Evolutionary conservation across 495 filamentous ascomycete genomes (phyloP).

Genomic region (Darksidea phi): DNA sequence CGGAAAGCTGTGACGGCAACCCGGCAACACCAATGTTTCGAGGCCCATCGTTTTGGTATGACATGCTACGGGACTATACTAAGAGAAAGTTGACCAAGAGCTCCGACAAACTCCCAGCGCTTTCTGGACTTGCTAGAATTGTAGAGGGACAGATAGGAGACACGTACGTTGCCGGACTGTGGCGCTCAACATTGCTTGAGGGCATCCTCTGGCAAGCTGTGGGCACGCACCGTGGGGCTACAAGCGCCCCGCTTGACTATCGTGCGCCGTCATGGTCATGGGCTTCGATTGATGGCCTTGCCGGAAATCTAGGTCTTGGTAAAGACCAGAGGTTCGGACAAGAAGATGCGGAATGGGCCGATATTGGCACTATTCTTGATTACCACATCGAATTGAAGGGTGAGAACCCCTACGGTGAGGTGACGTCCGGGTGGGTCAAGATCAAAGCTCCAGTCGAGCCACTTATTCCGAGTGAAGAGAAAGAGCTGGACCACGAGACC

Average conservation of each 20-base stretch:
- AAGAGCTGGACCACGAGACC: slow-evolving; percentile 3
- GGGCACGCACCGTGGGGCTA: not conserved
- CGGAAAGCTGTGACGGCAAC: not conserved
- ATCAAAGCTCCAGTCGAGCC: slow-evolving; percentile 13
- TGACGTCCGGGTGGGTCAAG: slow-evolving; percentile 15
- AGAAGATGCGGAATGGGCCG: not conserved
- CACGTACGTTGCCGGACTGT: slow-evolving; percentile 11
- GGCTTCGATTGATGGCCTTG: slow-evolving; percentile 14
- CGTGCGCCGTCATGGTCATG: slow-evolving; percentile 20
- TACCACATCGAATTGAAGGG: slow-evolving; percentile 15
- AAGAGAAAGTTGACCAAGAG: not conserved
- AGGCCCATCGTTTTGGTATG: not conserved
- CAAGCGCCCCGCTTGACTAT: slow-evolving; percentile 3
- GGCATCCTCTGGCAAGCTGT: slow-evolving; percentile 13
- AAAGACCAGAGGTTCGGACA: not conserved
- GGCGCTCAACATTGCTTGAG: not conserved
- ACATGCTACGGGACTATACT: not conserved
- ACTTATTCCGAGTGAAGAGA: slow-evolving; percentile 2
- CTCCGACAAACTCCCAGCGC: slow-evolving; percentile 10
- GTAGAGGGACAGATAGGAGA: not conserved
- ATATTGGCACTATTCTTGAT: slow-evolving; percentile 12
- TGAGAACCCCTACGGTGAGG: slow-evolving; percentile 19
- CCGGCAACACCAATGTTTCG: not conserved
- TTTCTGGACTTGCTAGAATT: slow-evolving; percentile 6
- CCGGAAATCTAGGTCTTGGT: slow-evolving; percentile 9